These are phyloP conservation scores for Tubosaeta sp. DNA, from an alignment of 768 basidiomycete genomes.

Conservation along the genomic window DNA sequence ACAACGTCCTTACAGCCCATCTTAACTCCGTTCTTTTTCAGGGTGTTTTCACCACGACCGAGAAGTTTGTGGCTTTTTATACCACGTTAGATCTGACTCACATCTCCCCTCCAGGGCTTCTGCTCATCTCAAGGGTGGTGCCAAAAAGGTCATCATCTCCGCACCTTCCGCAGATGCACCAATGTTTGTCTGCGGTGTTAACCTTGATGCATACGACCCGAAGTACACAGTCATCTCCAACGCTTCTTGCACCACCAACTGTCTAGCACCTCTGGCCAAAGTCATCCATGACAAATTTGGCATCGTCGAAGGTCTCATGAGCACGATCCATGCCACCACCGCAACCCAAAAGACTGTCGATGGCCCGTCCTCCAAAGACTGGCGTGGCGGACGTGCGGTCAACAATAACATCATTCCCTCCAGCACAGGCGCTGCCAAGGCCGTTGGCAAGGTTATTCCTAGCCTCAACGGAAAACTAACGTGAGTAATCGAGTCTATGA, in stretches of 20 bases:
- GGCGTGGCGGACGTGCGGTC: constrained; percentile 95
- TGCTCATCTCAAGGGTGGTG: constrained; percentile 95
- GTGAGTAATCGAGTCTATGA: constrained; percentile 42
- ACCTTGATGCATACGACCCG: constrained; percentile 88
- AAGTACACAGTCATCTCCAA: constrained; percentile 94
- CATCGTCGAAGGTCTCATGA: constrained; percentile 97
- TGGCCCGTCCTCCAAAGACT: constrained; percentile 92
- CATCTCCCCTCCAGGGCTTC: constrained; percentile 53
- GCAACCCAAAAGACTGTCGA: constrained; percentile 96
- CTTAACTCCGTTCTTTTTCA: constrained; percentile 21
- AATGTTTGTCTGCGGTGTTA: constrained; percentile 94
- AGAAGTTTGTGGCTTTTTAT: constrained; percentile 53
- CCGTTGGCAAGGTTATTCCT: constrained; percentile 98
- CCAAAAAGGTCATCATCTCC: constrained; percentile 99
- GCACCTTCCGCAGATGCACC: constrained; percentile 97
- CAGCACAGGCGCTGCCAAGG: constrained; percentile 98
- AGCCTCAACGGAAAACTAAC: constrained; percentile 96
- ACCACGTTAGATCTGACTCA: constrained; percentile 1
- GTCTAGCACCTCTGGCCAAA: constrained; percentile 98
- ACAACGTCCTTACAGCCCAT: not conserved
- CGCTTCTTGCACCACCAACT: constrained; percentile 99
- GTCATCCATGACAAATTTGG: constrained; percentile 96
- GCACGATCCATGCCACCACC: constrained; percentile 95
- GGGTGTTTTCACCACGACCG: constrained; percentile 97
- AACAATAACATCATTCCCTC: constrained; percentile 99